Base-by-base conservation (phyloP, 2,329 filamentous ascomycete genomes). In the Arthrinium puccinioides region DNA sequence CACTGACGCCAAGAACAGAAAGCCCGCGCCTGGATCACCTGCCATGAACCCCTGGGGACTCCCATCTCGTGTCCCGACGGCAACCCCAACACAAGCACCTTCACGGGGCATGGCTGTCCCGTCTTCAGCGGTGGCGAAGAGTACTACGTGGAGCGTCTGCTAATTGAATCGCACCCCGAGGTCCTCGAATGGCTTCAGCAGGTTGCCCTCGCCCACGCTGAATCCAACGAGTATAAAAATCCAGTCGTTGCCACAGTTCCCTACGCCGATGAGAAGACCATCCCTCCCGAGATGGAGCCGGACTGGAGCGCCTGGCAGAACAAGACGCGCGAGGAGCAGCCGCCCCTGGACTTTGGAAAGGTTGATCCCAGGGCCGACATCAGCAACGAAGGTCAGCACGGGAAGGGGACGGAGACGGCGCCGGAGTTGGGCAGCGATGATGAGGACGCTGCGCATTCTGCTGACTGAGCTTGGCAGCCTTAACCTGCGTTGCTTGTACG, bases 51-150 rank as follows among this genome's bases (percentile, higher is more conserved):
- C 0, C 47, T 72, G 0, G 72, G 74, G 27, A 67, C 62, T 2
- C 69, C 71, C 2, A 56, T 87, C 6, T 62, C 72, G 0, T 72
- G 73, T 1, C 63, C 72, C 2, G 52, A 65, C 2, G 70, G 72
- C 9, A 75, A 74, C 46, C 53, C 59, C 0, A 46, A 55, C 11
- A 59, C 62, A 3, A 39, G 44, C 2, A 47, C 53, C 25, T 63
- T 69, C 51, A 64, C 65, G 0, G 46, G 57, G 9, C 64, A 73
- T 29, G 82, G 82, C 5, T 83, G 76, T 45, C 82, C 83, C 5
- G 72, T 79, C 43, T 83, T 82, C 57, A 81, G 82, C n/a, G 74
- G 80, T 2, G 82, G 82, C 4, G 76, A 84, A 43, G 49, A 60
- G 1, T 53, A 67, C 23, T 67, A 77, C 50, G 62, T 63, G 7